Evolutionary conservation across 495 filamentous ascomycete species (phyloP), one percentile per base, ranked within the genome.

Genomic region (Aspergillus haitiensis): DNA sequence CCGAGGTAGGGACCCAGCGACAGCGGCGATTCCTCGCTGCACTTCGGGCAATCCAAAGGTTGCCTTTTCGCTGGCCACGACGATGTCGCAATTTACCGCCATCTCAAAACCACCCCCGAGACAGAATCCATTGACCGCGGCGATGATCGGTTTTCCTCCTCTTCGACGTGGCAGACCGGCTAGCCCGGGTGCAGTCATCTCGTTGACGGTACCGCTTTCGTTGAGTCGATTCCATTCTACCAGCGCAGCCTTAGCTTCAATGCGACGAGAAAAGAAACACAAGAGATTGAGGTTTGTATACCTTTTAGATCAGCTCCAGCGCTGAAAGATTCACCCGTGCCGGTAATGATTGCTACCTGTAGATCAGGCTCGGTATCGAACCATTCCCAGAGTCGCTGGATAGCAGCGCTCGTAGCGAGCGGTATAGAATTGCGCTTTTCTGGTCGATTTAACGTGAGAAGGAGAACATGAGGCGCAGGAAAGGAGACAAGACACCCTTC

Each of bases 51-150:
- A 73, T 8, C 73, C 78, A 63, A 93, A 90, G 46, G 69, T 70
- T 0, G 86, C 85, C 4, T 62, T 57, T 9, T 68, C 59, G 5
- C 79, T 73, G 15, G 88, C 88, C 31, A 92, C 55, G 0, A 90
- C 81, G 6, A 92, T 65, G 72, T 93, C 89, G 66, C 81, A 83
- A 59, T 91, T 92, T 5, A 85, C 75, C 2, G 83, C 73, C 74
- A 90, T 87, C 72, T 93, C 90, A 58, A 84, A 82, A 2, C 89
- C 90, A 47, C 89, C 90, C 12, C 90, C 90, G 56, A 88, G 76
- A 61, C 83, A 84, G n/a, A 86, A 68, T n/a, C 90, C 90, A 66
- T 90, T 87, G 33, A 92, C 86, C 6, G 90, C 90, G 9, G 83
- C 83, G 55, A 93, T 86, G 36, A 93, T 77, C 13, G 89, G 90